Evolutionary conservation across 495 filamentous ascomycete genomes (phyloP).

Genomic region (Annulohypoxylon maeteangense): DNA sequence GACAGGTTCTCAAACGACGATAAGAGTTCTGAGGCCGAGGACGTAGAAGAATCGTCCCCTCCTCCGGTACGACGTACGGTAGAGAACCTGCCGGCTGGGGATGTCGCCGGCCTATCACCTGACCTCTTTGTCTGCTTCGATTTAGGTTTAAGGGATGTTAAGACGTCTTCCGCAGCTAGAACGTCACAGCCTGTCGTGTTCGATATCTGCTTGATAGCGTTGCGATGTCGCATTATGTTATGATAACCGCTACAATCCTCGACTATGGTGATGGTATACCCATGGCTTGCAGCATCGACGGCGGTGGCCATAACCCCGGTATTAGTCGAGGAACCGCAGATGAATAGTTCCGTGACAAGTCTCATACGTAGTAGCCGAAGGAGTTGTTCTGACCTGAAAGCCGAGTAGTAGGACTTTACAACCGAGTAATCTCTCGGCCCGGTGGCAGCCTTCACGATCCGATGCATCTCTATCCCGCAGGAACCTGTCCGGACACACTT

Average conservation of each 20-base stretch:
- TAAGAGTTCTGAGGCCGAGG: conserved; percentile 46
- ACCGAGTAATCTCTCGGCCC: conserved; percentile 72
- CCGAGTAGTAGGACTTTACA: conserved; percentile 88
- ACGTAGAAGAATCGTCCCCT: conserved; percentile 33
- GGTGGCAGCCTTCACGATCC: conserved; percentile 65
- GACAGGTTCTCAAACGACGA: conserved; percentile 48
- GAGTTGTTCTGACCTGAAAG: conserved; percentile 78
- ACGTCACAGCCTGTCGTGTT: conserved; percentile 79
- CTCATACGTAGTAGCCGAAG: conserved; percentile 76
- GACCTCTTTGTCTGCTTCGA: conserved; percentile 29
- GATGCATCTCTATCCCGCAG: conserved; percentile 73
- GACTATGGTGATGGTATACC: conserved; percentile 83
- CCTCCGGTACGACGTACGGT: conserved; percentile 87
- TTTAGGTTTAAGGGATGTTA: conserved; percentile 54
- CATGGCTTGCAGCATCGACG: conserved; percentile 87
- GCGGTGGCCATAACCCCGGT: conserved; percentile 92
- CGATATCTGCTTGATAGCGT: conserved; percentile 78
- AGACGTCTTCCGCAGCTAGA: conserved; percentile 67
- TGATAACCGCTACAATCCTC: conserved; percentile 93
- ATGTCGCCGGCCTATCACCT: conserved; percentile 31
- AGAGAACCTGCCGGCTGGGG: conserved; percentile 75
- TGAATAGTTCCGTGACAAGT: conserved; percentile 89
- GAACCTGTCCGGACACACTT: conserved; percentile 70
- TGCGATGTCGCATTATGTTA: conserved; percentile 73
- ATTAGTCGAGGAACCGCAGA: conserved; percentile 91